phyloP scores from a whole-genome alignment of 83 land plant genomes.

The Picea abies region DNA sequence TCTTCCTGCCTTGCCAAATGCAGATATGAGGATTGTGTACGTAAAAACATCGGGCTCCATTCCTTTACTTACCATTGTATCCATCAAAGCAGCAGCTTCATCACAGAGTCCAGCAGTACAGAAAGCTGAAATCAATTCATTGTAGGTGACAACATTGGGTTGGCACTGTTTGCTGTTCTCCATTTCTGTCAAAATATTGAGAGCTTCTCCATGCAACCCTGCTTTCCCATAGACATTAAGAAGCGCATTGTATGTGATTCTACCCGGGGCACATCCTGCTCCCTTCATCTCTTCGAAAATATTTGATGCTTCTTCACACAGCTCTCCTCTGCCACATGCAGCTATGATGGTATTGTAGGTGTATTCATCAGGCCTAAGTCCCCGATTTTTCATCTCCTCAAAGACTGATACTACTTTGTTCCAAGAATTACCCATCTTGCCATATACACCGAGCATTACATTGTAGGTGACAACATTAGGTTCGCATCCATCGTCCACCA shows the following conservation, averaged over 20 bases:
- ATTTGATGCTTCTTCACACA: slow-evolving; percentile 62
- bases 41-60: slow-evolving; percentile 82
- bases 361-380: slow-evolving; percentile 78
- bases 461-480: slow-evolving; percentile 90
- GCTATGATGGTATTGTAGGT: slow-evolving; percentile 85
- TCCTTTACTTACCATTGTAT: slow-evolving; percentile 69
- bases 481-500: slow-evolving; percentile 62
- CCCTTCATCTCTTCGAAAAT: slow-evolving; percentile 62
- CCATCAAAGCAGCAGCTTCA: slow-evolving; percentile 67
- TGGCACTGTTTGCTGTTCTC: slow-evolving; percentile 51
- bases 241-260: slow-evolving; percentile 83
- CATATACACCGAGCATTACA: slow-evolving; percentile 88
- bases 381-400: slow-evolving; percentile 65
- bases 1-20: slow-evolving; percentile 75
- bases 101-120: slow-evolving; percentile 78
- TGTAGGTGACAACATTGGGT: slow-evolving; percentile 81
- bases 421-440: slow-evolving; percentile 85
- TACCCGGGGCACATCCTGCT: slow-evolving; percentile 61
- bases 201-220: slow-evolving; percentile 71
- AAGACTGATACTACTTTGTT: slow-evolving; percentile 45
- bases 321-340: slow-evolving; percentile 77
- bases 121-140: slow-evolving; percentile 80
- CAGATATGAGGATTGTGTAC: slow-evolving; percentile 81
- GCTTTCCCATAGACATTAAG: slow-evolving; percentile 86
- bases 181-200: slow-evolving; percentile 81